phyloP scores from a whole-genome alignment of 768 basidiomycete genomes.

The Daedaleopsis nitida region DNA sequence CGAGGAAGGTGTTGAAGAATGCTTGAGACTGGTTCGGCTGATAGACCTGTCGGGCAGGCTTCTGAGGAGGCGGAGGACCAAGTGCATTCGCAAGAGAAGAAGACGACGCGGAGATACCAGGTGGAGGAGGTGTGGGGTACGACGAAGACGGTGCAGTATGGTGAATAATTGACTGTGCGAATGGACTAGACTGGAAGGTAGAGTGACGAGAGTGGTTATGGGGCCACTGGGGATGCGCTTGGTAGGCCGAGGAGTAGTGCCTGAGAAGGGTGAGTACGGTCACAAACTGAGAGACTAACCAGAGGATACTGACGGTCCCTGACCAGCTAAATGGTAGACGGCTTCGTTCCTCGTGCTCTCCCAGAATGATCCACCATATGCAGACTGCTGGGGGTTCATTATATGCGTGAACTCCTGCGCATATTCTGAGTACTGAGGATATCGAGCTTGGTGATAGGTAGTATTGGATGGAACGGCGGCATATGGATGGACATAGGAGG shows the following conservation, averaged over 20 bases:
- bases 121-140: slow-evolving; percentile 73
- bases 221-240: slow-evolving; percentile 42
- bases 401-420: slow-evolving; percentile 61
- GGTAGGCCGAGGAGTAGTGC: slow-evolving; percentile 31
- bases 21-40: slow-evolving; percentile 57
- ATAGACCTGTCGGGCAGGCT: slow-evolving; percentile 37
- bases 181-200: slow-evolving; percentile 53
- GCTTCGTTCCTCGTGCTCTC: slow-evolving; percentile 61
- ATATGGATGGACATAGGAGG: slow-evolving; percentile 63
- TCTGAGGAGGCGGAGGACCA: slow-evolving; percentile 43
- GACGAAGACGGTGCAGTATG: slow-evolving; percentile 58
- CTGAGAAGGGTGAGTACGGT: slow-evolving; percentile 1
- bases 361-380: slow-evolving; percentile 63
- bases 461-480: slow-evolving; percentile 33
- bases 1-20: slow-evolving; percentile 71
- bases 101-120: slow-evolving; percentile 62
- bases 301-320: slow-evolving; percentile 30
- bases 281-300: background rate
- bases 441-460: slow-evolving; percentile 41
- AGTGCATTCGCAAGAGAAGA: slow-evolving; percentile 79
- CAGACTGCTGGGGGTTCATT: slow-evolving; percentile 45
- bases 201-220: slow-evolving; percentile 45
- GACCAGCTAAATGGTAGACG: slow-evolving; percentile 57
- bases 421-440: slow-evolving; percentile 67
- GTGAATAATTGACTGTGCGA: slow-evolving; percentile 69